These are phyloP conservation scores for Lasiodiplodia hormozganensis DNA, from an alignment of 2,329 filamentous ascomycete species.

Conservation along the genomic window DNA sequence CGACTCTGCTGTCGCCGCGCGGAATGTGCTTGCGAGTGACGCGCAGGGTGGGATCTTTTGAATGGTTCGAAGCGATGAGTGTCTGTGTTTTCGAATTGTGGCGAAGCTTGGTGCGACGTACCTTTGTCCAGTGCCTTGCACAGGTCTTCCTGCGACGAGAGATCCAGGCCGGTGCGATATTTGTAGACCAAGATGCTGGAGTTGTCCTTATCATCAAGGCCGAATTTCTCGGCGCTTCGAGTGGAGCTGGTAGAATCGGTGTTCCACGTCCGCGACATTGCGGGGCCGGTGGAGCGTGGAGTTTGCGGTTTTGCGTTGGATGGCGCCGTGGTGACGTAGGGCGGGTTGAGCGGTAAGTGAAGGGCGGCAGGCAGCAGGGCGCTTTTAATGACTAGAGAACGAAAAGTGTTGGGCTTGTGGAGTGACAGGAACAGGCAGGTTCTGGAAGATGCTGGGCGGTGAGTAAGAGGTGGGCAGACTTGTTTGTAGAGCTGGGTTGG, in stretches of 20 bases:
- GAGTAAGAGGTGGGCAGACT: conserved; percentile 10
- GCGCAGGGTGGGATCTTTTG: conserved; percentile 52
- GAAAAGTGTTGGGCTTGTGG: neutral
- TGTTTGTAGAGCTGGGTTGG: neutral
- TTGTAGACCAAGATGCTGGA: conserved; percentile 55
- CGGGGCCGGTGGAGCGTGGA: conserved; percentile 21
- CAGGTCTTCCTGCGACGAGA: conserved; percentile 53
- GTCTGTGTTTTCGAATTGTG: neutral
- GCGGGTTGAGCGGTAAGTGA: neutral
- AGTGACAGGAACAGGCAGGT: conserved; percentile 20
- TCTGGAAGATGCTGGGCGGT: neutral
- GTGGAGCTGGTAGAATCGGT: conserved; percentile 51
- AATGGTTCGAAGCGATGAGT: conserved; percentile 30
- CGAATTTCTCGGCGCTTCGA: conserved; percentile 51
- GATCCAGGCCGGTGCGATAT: conserved; percentile 52
- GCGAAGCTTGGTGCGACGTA: conserved; percentile 33
- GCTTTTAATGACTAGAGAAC: neutral
- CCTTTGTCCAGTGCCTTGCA: conserved; percentile 48
- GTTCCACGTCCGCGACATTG: conserved; percentile 50
- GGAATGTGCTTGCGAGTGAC: conserved; percentile 56
- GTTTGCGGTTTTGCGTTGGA: neutral
- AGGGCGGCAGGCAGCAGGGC: conserved; percentile 11
- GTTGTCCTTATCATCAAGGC: conserved; percentile 52
- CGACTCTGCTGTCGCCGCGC: conserved; percentile 53
- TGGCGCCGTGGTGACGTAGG: conserved; percentile 8